Evolutionary conservation across 2,329 filamentous ascomycete species (phyloP), one percentile per base, ranked within the genome.

Genomic region (Metarhizium rileyi): DNA sequence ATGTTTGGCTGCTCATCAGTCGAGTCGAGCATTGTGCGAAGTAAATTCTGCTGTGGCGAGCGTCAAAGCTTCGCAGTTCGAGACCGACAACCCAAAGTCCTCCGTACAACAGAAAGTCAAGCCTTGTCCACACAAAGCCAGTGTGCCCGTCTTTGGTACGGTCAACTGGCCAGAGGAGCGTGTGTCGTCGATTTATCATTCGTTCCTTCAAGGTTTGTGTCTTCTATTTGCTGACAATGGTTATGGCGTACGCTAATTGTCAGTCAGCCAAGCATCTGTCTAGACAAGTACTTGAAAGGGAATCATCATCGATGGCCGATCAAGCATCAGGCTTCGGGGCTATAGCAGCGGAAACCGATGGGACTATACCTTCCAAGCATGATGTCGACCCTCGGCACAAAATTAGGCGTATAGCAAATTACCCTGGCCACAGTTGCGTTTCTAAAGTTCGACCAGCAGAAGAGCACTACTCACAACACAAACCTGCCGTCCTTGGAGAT

Each of bases 381-480:
- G 25, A 7, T 45, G 8, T 12, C 2, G 5, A 45, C 12, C 12
- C 28, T 45, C 27, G 18, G 10, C 16, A 8, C 22, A 6, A 26
- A n/a, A 25, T 26, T 28, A 48, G 10, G 12, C 42, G 47, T 41
- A 49, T 57, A 12, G 35, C 53, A 3, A 36, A 44, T 28, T 50
- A 53, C 20, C 46, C 48, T n/a, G 60, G 56, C 5, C 58, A 62
- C 25, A 56, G 49, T 38, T 55, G 51, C 26, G 49, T 52, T 9
- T 56, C 56, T 16, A 65, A 66, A 30, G 53, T 59, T 27, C 58
- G 56, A 4, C 62, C 63, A 14, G 55, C 55, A 3, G 59, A 55
- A 35, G 52, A 56, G 5, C 38, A 55, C 16, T 43, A 57, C 28
- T 47, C 51, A 1, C 45, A 52, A 5, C 47, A 56, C 27, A 46